phyloP scores from a whole-genome alignment of 495 filamentous ascomycete genomes.

The Penicillium fimorum region DNA sequence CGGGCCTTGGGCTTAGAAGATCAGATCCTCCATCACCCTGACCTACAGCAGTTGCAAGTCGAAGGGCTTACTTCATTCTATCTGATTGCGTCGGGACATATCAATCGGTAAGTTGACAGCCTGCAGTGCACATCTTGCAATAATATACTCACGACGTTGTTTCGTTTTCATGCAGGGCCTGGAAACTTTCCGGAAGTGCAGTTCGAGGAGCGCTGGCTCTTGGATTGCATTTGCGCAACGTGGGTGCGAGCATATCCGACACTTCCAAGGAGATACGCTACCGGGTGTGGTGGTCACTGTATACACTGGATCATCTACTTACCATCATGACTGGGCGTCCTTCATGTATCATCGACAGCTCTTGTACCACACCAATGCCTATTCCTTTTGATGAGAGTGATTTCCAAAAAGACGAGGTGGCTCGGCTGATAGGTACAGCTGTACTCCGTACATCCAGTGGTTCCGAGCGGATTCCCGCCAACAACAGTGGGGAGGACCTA shows the following conservation, averaged over 20 bases:
- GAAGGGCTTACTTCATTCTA: slow-evolving; percentile 59
- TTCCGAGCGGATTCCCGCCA: slow-evolving; percentile 23
- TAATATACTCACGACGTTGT: slow-evolving; percentile 14
- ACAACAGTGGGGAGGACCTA: slow-evolving; percentile 22
- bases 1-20: slow-evolving; percentile 52
- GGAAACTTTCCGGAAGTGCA: slow-evolving; percentile 58
- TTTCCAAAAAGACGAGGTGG: slow-evolving; percentile 39
- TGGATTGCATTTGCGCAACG: slow-evolving; percentile 60
- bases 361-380: slow-evolving; percentile 56
- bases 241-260: slow-evolving; percentile 46
- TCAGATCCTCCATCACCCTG: slow-evolving; percentile 49
- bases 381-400: slow-evolving; percentile 52
- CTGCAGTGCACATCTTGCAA: background rate
- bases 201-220: slow-evolving; percentile 56
- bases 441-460: slow-evolving; percentile 21
- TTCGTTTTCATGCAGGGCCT: slow-evolving; percentile 46
- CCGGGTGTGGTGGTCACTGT: slow-evolving; percentile 62
- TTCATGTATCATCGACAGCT: slow-evolving; percentile 52
- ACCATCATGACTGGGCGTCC: slow-evolving; percentile 60
- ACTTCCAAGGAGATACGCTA: slow-evolving; percentile 55
- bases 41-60: slow-evolving; percentile 58
- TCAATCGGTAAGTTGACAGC: slow-evolving; percentile 52
- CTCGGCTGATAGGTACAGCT: slow-evolving; percentile 31
- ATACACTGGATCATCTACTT: slow-evolving; percentile 56
- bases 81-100: slow-evolving; percentile 54